A percentile compares a stretch with the other conserved stretches of the same genome.
phyloP scores from a whole-genome alignment of 208 protist species.

The Crithidia acanthocephali region DNA sequence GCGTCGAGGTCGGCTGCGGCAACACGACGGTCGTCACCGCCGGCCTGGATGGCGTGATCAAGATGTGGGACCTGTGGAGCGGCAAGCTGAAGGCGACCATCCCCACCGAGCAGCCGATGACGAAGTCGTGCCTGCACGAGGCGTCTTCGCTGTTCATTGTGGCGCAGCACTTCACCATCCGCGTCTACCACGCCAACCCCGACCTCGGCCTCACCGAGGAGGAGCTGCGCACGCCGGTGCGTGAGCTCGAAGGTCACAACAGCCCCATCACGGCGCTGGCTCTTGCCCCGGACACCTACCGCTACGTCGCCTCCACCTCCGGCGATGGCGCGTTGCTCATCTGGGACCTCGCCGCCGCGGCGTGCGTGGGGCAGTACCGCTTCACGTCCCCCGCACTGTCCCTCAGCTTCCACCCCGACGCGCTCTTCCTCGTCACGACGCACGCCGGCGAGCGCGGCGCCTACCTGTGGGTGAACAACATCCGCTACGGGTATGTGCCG shows the following conservation, averaged over 20 bases:
- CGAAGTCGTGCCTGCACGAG: slow-evolving; percentile 76
- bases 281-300: slow-evolving; percentile 72
- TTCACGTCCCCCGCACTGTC: slow-evolving; percentile 71
- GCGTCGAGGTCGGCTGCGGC: slow-evolving; percentile 75
- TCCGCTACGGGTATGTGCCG: slow-evolving; percentile 88
- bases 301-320: slow-evolving; percentile 76
- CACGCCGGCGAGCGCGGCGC: slow-evolving; percentile 85
- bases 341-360: slow-evolving; percentile 85
- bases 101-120: slow-evolving; percentile 58
- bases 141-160: slow-evolving; percentile 74
- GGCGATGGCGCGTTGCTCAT: slow-evolving; percentile 76
- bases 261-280: slow-evolving; percentile 82
- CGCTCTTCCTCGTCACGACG: slow-evolving; percentile 84
- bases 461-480: slow-evolving; percentile 89
- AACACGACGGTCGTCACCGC: slow-evolving; percentile 77
- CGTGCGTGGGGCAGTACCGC: slow-evolving; percentile 88
- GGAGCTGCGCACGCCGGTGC: slow-evolving; percentile 64
- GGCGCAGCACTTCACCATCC: slow-evolving; percentile 73
- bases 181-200: slow-evolving; percentile 82
- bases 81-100: slow-evolving; percentile 47
- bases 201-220: slow-evolving; percentile 44
- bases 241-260: slow-evolving; percentile 78
- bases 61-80: slow-evolving; percentile 73
- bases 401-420: slow-evolving; percentile 87
- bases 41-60: slow-evolving; percentile 77